Evolutionary conservation across 2,329 filamentous ascomycete species (phyloP).

Genomic region (Fusarium pilosicola): DNA sequence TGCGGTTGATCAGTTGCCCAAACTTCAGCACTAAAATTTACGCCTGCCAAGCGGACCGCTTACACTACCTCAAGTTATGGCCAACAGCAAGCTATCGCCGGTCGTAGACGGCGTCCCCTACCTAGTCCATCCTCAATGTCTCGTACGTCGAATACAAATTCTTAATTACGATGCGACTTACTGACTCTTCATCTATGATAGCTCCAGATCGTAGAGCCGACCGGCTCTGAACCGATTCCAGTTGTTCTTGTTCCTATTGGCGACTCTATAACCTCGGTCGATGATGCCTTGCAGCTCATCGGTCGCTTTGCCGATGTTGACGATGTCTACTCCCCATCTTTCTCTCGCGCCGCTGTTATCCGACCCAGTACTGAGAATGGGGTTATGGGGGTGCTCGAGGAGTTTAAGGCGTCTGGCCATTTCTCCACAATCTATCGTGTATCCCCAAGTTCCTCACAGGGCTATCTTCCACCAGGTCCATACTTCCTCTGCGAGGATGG

Average conservation of each 20-base stretch:
- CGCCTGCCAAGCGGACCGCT: no score
- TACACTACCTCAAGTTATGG: no score
- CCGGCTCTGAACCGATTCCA: not conserved
- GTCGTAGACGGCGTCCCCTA: not conserved
- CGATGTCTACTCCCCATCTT: not conserved
- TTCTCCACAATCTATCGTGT: not conserved
- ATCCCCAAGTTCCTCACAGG: not conserved
- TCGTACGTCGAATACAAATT: not conserved
- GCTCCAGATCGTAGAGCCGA: not conserved
- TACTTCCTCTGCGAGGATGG: not conserved
- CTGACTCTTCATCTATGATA: not conserved
- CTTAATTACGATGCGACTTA: not conserved
- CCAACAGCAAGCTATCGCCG: not conserved
- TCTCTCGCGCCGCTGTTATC: not conserved
- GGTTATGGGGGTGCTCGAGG: fast-evolving
- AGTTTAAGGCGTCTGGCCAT: not conserved
- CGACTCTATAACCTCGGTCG: not conserved
- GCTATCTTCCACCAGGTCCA: not conserved
- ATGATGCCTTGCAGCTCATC: not conserved
- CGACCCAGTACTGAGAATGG: no score
- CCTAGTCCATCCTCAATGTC: not conserved
- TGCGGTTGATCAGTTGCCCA: no score
- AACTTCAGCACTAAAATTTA: no score
- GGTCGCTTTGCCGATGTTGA: not conserved
- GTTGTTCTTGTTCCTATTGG: not conserved